Conservation (phyloP, 148 eudicot genomes). For the Fagopyrum tataricum region DNA sequence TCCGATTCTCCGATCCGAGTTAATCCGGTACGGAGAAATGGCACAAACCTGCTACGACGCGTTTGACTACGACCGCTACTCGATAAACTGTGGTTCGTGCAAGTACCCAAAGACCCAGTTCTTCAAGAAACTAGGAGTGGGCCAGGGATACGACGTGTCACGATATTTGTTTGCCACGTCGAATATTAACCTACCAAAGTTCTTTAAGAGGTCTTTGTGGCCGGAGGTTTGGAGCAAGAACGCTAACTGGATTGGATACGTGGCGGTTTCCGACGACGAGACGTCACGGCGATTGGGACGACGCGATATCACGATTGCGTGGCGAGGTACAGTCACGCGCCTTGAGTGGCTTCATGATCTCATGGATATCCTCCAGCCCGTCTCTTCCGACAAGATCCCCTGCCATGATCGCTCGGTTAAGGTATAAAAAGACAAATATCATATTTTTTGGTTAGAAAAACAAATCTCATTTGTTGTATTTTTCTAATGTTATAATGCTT, state of each 20-base stretch:
- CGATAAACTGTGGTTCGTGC: slow-evolving; percentile 62
- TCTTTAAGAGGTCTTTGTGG: slow-evolving; percentile 51
- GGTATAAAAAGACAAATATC: background rate
- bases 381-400: slow-evolving; percentile 30
- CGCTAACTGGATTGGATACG: slow-evolving; percentile 76
- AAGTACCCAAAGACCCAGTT: slow-evolving; percentile 26
- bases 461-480: too few species aligned
- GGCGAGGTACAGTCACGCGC: slow-evolving; percentile 72
- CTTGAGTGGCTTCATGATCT: slow-evolving; percentile 57
- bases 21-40: slow-evolving; percentile 67
- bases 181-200: slow-evolving; percentile 43
- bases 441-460: too few species aligned
- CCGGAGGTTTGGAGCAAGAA: slow-evolving; percentile 59
- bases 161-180: slow-evolving; percentile 58
- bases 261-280: slow-evolving; percentile 66
- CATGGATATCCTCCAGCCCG: slow-evolving; percentile 39
- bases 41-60: slow-evolving; percentile 82
- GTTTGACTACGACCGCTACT: slow-evolving; percentile 55
- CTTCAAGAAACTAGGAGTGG: slow-evolving; percentile 35
- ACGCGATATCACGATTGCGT: slow-evolving; percentile 51
- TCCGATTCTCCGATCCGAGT: slow-evolving; percentile 33
- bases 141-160: slow-evolving; percentile 44
- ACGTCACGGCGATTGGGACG: slow-evolving; percentile 42
- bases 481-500: too few species aligned
- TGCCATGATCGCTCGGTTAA: slow-evolving; percentile 38